These are phyloP conservation scores for Schwanniomyces occidentalis DNA, from an alignment of 805 yeast species.

Conservation along the genomic window DNA sequence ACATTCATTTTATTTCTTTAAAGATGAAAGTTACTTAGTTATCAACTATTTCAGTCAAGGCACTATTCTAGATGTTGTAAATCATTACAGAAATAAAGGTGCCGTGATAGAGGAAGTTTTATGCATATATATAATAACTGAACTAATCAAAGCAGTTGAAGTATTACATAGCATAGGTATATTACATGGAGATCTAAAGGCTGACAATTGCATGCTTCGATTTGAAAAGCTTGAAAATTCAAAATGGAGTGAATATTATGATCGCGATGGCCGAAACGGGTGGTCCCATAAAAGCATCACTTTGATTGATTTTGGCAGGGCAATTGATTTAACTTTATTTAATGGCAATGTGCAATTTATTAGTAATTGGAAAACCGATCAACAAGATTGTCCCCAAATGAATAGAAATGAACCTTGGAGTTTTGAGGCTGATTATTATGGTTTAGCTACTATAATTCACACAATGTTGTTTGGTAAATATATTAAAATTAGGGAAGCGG, in stretches of 20 bases:
- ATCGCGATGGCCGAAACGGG: slow-evolving; percentile 35
- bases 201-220: slow-evolving; percentile 82
- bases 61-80: slow-evolving; percentile 68
- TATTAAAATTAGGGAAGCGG: slow-evolving; percentile 44
- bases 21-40: slow-evolving; percentile 69
- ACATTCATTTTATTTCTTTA: slow-evolving; percentile 52
- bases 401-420: slow-evolving; percentile 62
- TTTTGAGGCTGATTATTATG: slow-evolving; percentile 81
- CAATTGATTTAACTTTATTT: slow-evolving; percentile 67
- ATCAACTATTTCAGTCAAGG: slow-evolving; percentile 70
- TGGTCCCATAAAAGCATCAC: slow-evolving; percentile 58
- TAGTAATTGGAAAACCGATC: slow-evolving; percentile 60
- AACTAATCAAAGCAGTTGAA: slow-evolving; percentile 60
- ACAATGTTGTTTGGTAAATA: slow-evolving; percentile 69
- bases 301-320: slow-evolving; percentile 79
- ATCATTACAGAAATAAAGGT: slow-evolving; percentile 35
- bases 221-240: slow-evolving; percentile 29
- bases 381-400: slow-evolving; percentile 76
- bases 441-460: slow-evolving; percentile 74
- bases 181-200: slow-evolving; percentile 82
- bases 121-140: slow-evolving; percentile 62
- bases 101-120: slow-evolving; percentile 57
- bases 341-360: slow-evolving; percentile 49
- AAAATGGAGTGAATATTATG: slow-evolving; percentile 21
- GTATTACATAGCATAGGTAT: slow-evolving; percentile 64